phyloP scores from a whole-genome alignment of 148 eudicot genomes.

The Vaccinium myrtillus region DNA sequence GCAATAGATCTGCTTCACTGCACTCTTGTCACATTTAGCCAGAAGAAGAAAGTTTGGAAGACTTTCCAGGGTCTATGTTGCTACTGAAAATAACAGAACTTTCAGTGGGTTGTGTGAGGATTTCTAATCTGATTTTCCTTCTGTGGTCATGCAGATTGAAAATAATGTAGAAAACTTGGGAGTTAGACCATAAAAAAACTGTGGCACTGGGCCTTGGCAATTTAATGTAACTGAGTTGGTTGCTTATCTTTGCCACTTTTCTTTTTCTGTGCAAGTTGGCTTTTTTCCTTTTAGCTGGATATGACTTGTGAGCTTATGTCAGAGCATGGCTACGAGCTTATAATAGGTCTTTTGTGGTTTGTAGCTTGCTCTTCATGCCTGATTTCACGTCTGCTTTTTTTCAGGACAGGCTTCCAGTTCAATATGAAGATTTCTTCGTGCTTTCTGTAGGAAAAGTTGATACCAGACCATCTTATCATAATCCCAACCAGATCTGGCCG shows the following conservation, averaged over 20 bases:
- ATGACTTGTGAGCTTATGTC: not conserved
- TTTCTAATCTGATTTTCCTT: constrained; percentile 19
- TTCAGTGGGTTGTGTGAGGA: constrained; percentile 20
- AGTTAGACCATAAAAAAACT: constrained; percentile 28
- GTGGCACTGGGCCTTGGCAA: constrained; percentile 27
- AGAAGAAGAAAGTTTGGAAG: constrained; percentile 33
- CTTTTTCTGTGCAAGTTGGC: constrained; percentile 3
- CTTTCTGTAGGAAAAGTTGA: constrained; percentile 63
- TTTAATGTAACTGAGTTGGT: constrained; percentile 38
- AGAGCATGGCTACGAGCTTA: not conserved
- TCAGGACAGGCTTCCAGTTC: constrained; percentile 67
- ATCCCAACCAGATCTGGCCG: constrained; percentile 55
- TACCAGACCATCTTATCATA: constrained; percentile 53
- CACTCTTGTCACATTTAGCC: constrained; percentile 27
- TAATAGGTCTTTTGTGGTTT: not conserved
- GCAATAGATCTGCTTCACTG: constrained; percentile 28
- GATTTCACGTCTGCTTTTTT: constrained; percentile 14
- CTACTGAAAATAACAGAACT: constrained; percentile 23
- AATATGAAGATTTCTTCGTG: constrained; percentile 69
- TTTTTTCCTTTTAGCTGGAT: not conserved
- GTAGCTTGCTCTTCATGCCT: constrained; percentile 8
- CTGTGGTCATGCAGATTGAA: constrained; percentile 16
- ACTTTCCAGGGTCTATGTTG: constrained; percentile 26
- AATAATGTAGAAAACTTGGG: constrained; percentile 20
- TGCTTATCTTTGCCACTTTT: not conserved